Base-by-base conservation (phyloP, 306 rosid species). In the Abrus precatorius region DNA sequence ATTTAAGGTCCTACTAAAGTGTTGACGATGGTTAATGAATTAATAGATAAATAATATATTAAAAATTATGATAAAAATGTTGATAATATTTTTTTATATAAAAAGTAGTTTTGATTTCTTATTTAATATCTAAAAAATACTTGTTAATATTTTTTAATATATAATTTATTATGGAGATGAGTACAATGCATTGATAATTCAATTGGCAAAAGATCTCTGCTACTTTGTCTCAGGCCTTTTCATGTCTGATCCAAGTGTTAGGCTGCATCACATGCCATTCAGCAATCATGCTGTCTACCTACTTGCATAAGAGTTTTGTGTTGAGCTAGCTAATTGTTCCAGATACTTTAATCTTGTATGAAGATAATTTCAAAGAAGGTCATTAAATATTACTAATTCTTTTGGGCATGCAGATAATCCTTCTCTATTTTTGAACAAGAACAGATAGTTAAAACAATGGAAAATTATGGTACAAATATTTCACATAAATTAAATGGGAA, bases 181-280 rank as follows among this genome's bases (percentile, higher is more conserved):
- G 71, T 41, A 41, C 71, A 65, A 65, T 14, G 34, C 8, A 41
- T 69, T 69, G 66, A 82, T 69, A 69, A 82, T 52, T 82, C 61
- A 69, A 49, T 82, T 38, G 67, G 50, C 72, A 82, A 67, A 82
- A 82, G 48, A 82, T 74, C 80, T 82, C 71, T 75, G 81, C 67
- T 81, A 8, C 72, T 69, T 50, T 67, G 77, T 66, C 76, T 74
- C 80, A 74, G 54, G 32, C 76, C 69, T 67, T 80, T 66, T 0
- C 55, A 82, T 67, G 72, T 82, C 81, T 68, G 68, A 36, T 74
- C 70, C 75, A 74, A 81, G 55, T 29, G 29, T 74, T 66, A 54
- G 75, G 69, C 60, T 74, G n/a, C 61, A 55, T 54, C 80, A 74
- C 84, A 74, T 74, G 63, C 54, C 84, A 45, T 63, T 55, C 74